phyloP scores from a whole-genome alignment of 225 moss, liverwort and hornwort genomes.

The Antitrichia curtipendula region DNA sequence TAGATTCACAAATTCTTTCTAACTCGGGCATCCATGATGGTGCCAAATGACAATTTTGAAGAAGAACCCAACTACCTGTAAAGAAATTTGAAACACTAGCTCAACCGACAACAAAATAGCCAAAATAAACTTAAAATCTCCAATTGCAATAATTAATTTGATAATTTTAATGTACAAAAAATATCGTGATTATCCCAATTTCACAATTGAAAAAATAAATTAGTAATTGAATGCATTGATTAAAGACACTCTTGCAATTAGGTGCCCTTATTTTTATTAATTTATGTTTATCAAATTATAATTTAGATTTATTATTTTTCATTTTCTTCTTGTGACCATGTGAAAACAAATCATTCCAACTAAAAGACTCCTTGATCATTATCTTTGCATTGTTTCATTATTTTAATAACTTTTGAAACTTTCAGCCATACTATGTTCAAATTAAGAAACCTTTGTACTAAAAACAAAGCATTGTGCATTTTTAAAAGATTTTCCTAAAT shows the following conservation, averaged over 20 bases:
- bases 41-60: conserved; percentile 91
- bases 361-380: background rate
- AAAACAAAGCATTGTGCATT: background rate
- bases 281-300: background rate
- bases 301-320: background rate
- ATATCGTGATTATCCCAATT: background rate
- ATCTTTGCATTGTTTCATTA: background rate
- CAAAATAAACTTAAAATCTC: background rate
- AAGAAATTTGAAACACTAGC: background rate
- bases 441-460: background rate
- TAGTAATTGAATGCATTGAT: background rate
- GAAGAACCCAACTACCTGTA: conserved; percentile 77
- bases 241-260: background rate
- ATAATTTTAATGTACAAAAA: background rate
- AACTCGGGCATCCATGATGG: conserved; percentile 91
- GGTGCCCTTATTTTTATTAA: no score
- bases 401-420: background rate
- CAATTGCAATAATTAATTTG: background rate
- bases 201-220: background rate
- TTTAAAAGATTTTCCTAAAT: background rate
- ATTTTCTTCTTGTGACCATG: background rate
- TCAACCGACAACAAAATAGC: background rate
- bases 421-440: rapidly evolving
- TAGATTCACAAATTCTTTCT: conserved; percentile 74
- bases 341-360: background rate